Percentiles rank a stretch among this genome's conserved stretches.
Conservation (phyloP, 169 alveolate genomes). For the Cardiosporidium cionae region DNA sequence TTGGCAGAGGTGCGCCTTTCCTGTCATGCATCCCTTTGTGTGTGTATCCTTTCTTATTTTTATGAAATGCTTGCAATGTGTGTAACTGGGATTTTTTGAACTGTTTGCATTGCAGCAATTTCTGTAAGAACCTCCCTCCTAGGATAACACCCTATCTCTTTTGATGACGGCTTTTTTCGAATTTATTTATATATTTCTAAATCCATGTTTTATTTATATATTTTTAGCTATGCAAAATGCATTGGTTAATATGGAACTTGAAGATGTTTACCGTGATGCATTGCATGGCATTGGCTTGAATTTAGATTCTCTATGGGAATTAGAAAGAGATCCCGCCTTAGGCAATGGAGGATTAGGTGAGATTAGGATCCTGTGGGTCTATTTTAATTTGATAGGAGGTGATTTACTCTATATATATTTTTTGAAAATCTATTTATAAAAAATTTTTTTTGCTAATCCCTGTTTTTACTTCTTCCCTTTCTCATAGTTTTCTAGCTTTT, state of each 20-base stretch:
- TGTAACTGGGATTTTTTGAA: neutral
- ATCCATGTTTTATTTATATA: neutral
- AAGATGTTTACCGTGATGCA: constrained; percentile 75
- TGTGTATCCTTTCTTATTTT: neutral
- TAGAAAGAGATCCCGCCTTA: constrained; percentile 92
- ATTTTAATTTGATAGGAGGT: no score
- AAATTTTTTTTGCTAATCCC: constrained; percentile 23
- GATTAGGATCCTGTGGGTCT: no score
- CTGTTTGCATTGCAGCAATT: neutral
- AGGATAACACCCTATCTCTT: no score
- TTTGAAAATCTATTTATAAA: no score
- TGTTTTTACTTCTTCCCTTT: neutral
- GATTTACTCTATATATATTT: no score
- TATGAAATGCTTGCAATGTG: neutral
- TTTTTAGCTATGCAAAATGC: constrained; percentile 78
- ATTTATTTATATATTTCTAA: neutral
- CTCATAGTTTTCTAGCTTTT: neutral
- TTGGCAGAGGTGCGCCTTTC: constrained; percentile 66
- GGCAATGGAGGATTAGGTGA: constrained; percentile 94
- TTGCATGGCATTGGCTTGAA: constrained; percentile 78
- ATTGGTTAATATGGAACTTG: constrained; percentile 78
- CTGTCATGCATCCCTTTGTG: neutral
- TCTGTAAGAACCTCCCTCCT: no score
- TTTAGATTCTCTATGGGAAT: constrained; percentile 81
- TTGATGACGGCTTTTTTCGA: neutral